Evolutionary conservation across 2,329 filamentous ascomycete species (phyloP), one percentile per base, ranked within the genome.

Genomic region (Ceratocystis albifundus): DNA sequence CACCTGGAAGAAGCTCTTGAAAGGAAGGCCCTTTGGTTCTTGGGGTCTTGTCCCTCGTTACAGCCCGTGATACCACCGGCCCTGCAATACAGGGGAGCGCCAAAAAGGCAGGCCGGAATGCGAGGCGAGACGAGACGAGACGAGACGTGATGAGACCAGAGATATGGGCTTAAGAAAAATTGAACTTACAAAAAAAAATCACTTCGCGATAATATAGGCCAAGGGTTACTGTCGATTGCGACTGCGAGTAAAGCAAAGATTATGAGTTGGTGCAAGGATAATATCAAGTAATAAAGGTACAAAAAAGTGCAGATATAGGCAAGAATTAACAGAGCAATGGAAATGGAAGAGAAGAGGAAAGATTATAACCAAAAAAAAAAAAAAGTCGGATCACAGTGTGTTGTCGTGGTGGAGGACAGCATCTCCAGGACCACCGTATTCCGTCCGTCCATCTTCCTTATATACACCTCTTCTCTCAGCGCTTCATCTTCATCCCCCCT

Each of bases 181-280:
- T n/a, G 10, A 41, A 41, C 48, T 50, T 50, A 57, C 12, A 57
- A 53, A 65, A 57, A 53, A 65, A 65, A 28, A 15, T 15, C 32
- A 41, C 59, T n/a, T 20, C 30, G 41, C n/a, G 12, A 41, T 22
- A 22, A 44, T 22, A 20, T 20, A 20, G 59, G 20, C 17, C 22
- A 62, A 46, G 44, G 10, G 46, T 64, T 17, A 4, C 48, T 12
- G 22, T 28, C 50, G 22, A 25, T 28, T 30, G 28, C 22, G 15
- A 15, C 32, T 20, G 59, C 15, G 22, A 36, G 17, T 3, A 46
- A 17, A 12, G n/a, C 22, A 25, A 32, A 12, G 30, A 28, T 28
- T 25, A 28, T 25, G 25, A 55, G 25, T 55, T 28, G 15, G 12
- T 15, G 25, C 25, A 22, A 30, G 25, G 25, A 30, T 61, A 20